Evolutionary conservation across 257 asterid species (phyloP), one percentile per base, ranked within the genome.

Genomic region (Scutellaria barbata): DNA sequence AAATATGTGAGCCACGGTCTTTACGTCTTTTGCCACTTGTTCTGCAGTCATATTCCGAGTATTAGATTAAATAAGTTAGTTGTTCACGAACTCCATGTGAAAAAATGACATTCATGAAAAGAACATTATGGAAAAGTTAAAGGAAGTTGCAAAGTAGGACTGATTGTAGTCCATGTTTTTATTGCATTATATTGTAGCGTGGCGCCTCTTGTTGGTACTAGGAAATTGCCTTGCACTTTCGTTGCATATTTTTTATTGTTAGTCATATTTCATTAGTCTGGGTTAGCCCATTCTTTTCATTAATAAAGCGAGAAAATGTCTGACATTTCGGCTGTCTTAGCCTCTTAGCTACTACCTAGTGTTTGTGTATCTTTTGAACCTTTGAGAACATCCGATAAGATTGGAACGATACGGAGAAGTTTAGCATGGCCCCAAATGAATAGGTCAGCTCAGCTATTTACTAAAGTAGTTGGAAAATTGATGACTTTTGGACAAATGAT

Each of bases 221-320:
- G 61, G 83, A 76, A 82, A 75, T 66, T 82, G 37, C 77, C 12
- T 18, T 17, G 83, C 68, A 82, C 10, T 68, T 82, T 78, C 83
- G 37, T 9, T 30, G 3, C 13, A 4, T 73, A 8, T 7, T 1
- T 66, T 72, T 53, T 3, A 4, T 6, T 1, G 45, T 8, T 13
- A 42, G 35, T 64, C 63, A 18, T 11, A 7, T 5, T 30, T 52
- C 55, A 20, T 16, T 16, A 16, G 41, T 72, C 18, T 10, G 7
- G 35, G 35, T 4, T 30, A 30, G 35, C 35, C 35, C 35, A 4
- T 30, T 30, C 5, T 30, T 30, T 30, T 2, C 35, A 30, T 30
- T 30, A 30, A 30, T 30, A 30, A 30, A 3, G 35, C 35, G 1
- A 22, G 25, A 22, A 22, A 22, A 22, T 22, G 25, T 22, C 25